These are phyloP conservation scores for Salix brachista DNA, from an alignment of 345 rosid species.

Conservation along the genomic window DNA sequence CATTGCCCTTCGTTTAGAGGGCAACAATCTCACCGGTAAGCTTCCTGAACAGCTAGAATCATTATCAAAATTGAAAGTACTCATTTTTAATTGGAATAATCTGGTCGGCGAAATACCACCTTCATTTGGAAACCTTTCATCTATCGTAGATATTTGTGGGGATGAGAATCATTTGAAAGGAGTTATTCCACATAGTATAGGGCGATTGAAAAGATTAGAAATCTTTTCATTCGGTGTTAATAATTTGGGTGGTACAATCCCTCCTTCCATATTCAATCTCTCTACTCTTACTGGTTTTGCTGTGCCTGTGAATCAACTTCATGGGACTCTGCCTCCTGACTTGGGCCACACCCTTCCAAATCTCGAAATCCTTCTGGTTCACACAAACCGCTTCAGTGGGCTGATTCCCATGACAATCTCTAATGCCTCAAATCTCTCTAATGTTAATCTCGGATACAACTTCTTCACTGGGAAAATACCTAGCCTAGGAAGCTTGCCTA, in stretches of 20 bases:
- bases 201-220: constrained; percentile 14
- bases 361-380: not conserved
- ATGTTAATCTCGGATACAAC: not conserved
- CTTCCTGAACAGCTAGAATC: constrained; percentile 22
- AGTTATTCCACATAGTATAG: constrained; percentile 22
- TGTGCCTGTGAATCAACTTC: constrained; percentile 2
- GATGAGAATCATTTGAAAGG: not conserved
- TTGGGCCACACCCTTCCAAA: constrained; percentile 15
- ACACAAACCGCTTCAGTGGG: not conserved
- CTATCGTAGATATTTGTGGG: not conserved
- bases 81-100: constrained; percentile 11
- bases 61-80: constrained; percentile 6
- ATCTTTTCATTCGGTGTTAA: not conserved
- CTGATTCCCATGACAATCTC: not conserved
- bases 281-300: not conserved
- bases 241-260: constrained; percentile 16
- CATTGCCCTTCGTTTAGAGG: not conserved
- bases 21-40: constrained; percentile 23
- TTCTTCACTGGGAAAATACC: not conserved
- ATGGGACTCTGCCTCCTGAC: constrained; percentile 17
- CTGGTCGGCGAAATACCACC: constrained; percentile 12
- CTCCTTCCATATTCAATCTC: not conserved
- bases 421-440: not conserved
- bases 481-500: not conserved
- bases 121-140: constrained; percentile 15